phyloP scores from a whole-genome alignment of 2,329 filamentous ascomycete genomes.

The Davidsoniella neocaledoniae region DNA sequence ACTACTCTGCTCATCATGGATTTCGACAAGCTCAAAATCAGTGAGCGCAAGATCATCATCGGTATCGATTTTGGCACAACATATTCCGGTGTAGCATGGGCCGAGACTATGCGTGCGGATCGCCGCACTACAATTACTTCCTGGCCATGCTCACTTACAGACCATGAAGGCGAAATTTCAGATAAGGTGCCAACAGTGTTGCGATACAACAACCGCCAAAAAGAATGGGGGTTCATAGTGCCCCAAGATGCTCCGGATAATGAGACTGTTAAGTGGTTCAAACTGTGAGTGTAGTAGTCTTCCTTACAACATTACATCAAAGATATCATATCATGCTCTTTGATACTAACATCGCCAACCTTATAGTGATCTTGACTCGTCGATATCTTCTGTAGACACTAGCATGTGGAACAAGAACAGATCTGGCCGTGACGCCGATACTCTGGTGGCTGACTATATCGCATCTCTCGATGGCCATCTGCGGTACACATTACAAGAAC shows the following conservation, averaged over 20 bases:
- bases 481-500: conserved; percentile 25
- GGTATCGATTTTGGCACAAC: conserved; percentile 42
- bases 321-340: too few relatives aligned
- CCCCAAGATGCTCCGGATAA: conserved; percentile 23
- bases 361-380: too few relatives aligned
- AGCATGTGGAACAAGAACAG: too few relatives aligned
- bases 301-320: too few relatives aligned
- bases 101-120: conserved; percentile 26
- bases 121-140: conserved; percentile 25
- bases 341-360: too few relatives aligned
- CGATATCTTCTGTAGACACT: too few relatives aligned
- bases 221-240: conserved; percentile 35
- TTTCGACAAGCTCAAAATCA: too few relatives aligned
- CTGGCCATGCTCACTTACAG: conserved; percentile 26
- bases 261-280: conserved; percentile 31
- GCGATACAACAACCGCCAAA: conserved; percentile 23
- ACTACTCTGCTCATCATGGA: too few relatives aligned
- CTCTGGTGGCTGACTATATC: conserved; percentile 31
- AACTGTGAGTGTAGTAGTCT: conserved; percentile 24
- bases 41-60: conserved; percentile 27
- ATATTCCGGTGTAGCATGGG: conserved; percentile 38
- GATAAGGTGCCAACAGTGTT: conserved; percentile 35
- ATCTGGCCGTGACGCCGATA: conserved; percentile 18
- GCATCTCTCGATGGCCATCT: conserved; percentile 32
- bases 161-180: conserved; percentile 22